Base-by-base conservation (phyloP, 305 asterid species). In the Coffea humblotiana region DNA sequence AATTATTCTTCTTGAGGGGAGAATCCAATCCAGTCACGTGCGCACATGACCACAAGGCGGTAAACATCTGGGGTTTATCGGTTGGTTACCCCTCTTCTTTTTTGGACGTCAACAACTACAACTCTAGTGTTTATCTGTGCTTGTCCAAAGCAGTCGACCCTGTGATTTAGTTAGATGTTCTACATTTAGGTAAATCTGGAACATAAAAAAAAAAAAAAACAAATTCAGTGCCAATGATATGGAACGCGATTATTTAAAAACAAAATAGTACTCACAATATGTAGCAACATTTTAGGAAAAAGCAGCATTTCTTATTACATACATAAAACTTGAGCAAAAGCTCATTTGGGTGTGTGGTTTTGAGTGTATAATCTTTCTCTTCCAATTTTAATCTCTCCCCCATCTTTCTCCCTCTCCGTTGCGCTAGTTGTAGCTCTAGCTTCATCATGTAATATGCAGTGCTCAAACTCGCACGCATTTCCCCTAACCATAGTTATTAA, bases 11-110 rank as follows among this genome's bases (percentile, higher is more conserved):
- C 82, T 75, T 43, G 61, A 52, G 47, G 29, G 72, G 79, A 86
- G 89, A 77, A 82, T 82, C 89, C 84, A 81, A 52, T 52, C 58
- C 58, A 15, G 51, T 83, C 89, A 88, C 91, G 74, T 84, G 88
- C 48, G 77, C 95, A 87, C 88, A 89, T 90, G 92, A 87, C 81
- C 84, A 47, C 66, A 80, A 67, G 84, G 81, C 75, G 75, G 76
- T 75, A 83, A 32, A 0, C 32, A 32, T 32, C 32, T 32, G 32
- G 32, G 32, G 32, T 32, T 32, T 32, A 32, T 32, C 32, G 32
- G 32, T 32, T 29, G 32, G 32, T 32, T 32, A 1, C 32, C 32
- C 32, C 32, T 32, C 32, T 32, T 32, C 32, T 0, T 32, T 32
- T 32, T 32, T 32, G 32, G 32, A 32, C 32, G 32, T 32, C 32